Percentiles rank a stretch among this genome's conserved stretches.
Conservation (phyloP, 352 stramenopile genomes). For the Globisporangium heterothallicum region DNA sequence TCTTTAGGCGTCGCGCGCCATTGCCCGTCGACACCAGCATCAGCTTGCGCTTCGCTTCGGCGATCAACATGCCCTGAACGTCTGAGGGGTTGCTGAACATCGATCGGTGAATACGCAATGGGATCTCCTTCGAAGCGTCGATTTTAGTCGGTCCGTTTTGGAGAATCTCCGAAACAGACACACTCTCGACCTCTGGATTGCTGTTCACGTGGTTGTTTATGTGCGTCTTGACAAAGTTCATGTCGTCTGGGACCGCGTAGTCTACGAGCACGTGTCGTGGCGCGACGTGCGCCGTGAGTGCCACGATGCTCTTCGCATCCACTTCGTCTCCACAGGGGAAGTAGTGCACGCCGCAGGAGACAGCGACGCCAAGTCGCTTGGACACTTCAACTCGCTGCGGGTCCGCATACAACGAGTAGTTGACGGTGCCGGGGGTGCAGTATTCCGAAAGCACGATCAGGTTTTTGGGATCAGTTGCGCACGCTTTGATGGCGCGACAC, state of each 20-base stretch:
- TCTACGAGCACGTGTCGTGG: constrained; percentile 71
- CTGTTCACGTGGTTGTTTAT: constrained; percentile 45
- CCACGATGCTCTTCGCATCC: constrained; percentile 79
- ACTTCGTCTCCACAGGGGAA: constrained; percentile 83
- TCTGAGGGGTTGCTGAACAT: constrained; percentile 80
- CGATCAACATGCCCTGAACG: constrained; percentile 72
- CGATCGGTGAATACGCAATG: constrained; percentile 78
- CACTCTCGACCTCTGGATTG: constrained; percentile 19
- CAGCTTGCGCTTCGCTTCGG: constrained; percentile 76
- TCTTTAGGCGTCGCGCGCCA: constrained; percentile 71
- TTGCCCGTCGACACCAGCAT: constrained; percentile 66
- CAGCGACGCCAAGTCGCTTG: constrained; percentile 61
- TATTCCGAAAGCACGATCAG: constrained; percentile 82
- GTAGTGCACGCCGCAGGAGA: constrained; percentile 79
- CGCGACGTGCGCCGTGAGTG: constrained; percentile 50
- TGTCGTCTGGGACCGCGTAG: constrained; percentile 43
- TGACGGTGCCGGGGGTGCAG: constrained; percentile 73
- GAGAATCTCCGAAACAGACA: constrained; percentile 22
- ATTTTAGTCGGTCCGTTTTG: constrained; percentile 26
- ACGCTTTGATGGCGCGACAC: constrained; percentile 48
- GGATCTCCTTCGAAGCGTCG: constrained; percentile 44
- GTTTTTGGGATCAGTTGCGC: constrained; percentile 70
- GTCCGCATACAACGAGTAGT: constrained; percentile 79
- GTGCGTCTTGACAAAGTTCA: constrained; percentile 63
- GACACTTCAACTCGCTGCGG: constrained; percentile 60